Evolutionary conservation across 2,329 filamentous ascomycete species (phyloP).

Genomic region (Pseudogymnoascus sp.): DNA sequence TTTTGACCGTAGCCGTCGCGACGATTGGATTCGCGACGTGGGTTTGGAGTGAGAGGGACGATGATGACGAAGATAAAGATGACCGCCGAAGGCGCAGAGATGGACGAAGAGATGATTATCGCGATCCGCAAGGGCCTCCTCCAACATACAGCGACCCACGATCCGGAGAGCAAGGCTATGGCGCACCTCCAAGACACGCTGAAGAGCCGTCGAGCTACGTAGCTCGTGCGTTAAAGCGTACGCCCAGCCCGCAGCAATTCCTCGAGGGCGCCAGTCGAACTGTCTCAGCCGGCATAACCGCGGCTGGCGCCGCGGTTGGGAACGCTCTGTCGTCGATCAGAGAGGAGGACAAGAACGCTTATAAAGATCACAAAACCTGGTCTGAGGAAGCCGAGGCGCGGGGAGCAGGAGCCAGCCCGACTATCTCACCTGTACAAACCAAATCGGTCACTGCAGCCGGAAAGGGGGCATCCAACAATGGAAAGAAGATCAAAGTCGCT

Average conservation of each 20-base stretch:
- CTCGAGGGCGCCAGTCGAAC: conserved; percentile 76
- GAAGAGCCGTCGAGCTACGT: conserved; percentile 56
- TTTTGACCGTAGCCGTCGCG: conserved; percentile 78
- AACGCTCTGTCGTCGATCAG: conserved; percentile 76
- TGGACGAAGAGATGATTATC: conserved; percentile 42
- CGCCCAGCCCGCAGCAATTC: conserved; percentile 81
- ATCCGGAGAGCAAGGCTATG: conserved; percentile 35
- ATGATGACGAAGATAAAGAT: conserved; percentile 61
- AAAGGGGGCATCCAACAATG: conserved; percentile 14
- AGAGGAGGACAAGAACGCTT: conserved; percentile 74
- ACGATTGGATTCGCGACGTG: conserved; percentile 81
- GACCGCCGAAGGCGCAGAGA: conserved; percentile 44
- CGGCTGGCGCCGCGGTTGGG: conserved; percentile 74
- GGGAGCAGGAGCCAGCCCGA: conserved; percentile 37
- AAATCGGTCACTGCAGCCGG: neutral
- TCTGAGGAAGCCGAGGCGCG: conserved; percentile 78
- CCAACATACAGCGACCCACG: conserved; percentile 35
- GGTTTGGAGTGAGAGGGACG: conserved; percentile 85
- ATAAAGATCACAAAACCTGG: conserved; percentile 84
- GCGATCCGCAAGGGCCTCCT: conserved; percentile 36
- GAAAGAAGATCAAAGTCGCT: conserved; percentile 67
- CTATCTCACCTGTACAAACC: neutral
- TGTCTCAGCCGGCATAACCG: conserved; percentile 73
- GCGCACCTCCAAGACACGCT: conserved; percentile 31
- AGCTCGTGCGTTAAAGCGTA: conserved; percentile 68